phyloP scores from a whole-genome alignment of 2,329 filamentous ascomycete genomes.

The Penicillium sp. region DNA sequence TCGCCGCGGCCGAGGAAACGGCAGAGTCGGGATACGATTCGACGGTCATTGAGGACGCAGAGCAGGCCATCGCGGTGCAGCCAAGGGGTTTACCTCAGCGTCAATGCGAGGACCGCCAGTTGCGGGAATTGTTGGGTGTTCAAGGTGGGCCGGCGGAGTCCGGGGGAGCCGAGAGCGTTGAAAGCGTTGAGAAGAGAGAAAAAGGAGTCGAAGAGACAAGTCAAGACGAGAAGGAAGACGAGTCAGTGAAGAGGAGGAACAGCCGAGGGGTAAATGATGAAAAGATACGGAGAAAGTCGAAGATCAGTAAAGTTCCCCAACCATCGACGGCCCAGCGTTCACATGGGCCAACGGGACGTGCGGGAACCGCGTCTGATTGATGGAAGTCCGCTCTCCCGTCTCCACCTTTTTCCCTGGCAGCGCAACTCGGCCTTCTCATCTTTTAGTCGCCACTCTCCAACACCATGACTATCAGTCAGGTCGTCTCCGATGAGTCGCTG shows the following conservation, averaged over 20 bases:
- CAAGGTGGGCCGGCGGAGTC: conserved; percentile 5
- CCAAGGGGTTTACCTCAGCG: not conserved
- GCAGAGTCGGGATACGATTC: conserved; percentile 33
- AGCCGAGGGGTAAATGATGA: conserved; percentile 2
- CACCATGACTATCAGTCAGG: conserved; percentile 55
- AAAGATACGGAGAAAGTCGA: conserved; percentile 11
- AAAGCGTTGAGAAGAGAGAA: not conserved
- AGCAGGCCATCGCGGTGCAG: conserved; percentile 36
- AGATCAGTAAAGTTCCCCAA: conserved; percentile 11
- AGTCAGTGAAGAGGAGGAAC: not conserved
- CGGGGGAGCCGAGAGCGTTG: not conserved
- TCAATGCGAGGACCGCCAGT: not conserved
- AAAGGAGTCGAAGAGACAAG: not conserved
- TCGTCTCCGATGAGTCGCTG: conserved; percentile 65
- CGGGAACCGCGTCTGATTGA: conserved; percentile 14
- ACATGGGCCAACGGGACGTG: conserved; percentile 13
- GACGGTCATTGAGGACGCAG: conserved; percentile 40
- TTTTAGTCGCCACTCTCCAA: not conserved
- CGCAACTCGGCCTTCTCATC: not conserved
- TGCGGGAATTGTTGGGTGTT: conserved; percentile 4
- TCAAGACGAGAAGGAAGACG: not conserved
- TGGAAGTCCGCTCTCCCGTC: conserved; percentile 1
- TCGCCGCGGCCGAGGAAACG: conserved; percentile 27
- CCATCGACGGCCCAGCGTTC: conserved; percentile 15
- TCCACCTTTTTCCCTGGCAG: conserved; percentile 9